Conservation (phyloP, 1,284 basidiomycete genomes). For the Exobasidium rhododendri region DNA sequence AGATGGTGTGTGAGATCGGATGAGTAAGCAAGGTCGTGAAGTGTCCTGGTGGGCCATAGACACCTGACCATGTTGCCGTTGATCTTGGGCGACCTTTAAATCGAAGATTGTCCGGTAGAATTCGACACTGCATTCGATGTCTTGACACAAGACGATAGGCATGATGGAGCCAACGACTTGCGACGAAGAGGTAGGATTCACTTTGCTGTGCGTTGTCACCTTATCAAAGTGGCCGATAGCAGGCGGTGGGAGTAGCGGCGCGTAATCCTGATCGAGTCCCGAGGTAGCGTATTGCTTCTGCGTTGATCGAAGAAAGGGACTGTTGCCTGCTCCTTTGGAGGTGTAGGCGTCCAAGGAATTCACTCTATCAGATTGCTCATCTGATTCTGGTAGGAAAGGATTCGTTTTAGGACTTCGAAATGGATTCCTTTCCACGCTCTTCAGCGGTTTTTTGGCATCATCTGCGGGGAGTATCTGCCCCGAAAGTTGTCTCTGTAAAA, state of each 20-base stretch:
- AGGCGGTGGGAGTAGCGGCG: too few relatives aligned
- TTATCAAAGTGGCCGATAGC: too few relatives aligned
- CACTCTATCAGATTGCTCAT: too few relatives aligned
- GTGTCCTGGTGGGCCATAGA: not conserved
- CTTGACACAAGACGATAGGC: not conserved
- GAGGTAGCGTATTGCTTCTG: too few relatives aligned
- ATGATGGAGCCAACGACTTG: too few relatives aligned
- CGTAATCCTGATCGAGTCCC: too few relatives aligned
- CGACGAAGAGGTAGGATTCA: too few relatives aligned
- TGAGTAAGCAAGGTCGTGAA: not conserved
- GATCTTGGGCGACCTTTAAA: not conserved
- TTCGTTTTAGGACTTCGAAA: not conserved
- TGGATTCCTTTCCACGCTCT: not conserved
- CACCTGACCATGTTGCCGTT: not conserved
- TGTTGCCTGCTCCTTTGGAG: too few relatives aligned
- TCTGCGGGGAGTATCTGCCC: not conserved
- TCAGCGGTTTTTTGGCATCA: not conserved
- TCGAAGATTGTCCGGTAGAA: not conserved
- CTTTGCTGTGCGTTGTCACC: too few relatives aligned
- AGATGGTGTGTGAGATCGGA: not conserved
- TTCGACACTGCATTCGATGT: not conserved
- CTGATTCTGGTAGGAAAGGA: not conserved
- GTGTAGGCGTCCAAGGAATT: too few relatives aligned
- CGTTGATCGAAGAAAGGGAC: too few relatives aligned
- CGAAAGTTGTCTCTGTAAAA: not conserved